A percentile compares a stretch with the other conserved stretches of the same genome.
Evolutionary conservation across 2,329 filamentous ascomycete genomes (phyloP).

Genomic region (Aspergillus persii): DNA sequence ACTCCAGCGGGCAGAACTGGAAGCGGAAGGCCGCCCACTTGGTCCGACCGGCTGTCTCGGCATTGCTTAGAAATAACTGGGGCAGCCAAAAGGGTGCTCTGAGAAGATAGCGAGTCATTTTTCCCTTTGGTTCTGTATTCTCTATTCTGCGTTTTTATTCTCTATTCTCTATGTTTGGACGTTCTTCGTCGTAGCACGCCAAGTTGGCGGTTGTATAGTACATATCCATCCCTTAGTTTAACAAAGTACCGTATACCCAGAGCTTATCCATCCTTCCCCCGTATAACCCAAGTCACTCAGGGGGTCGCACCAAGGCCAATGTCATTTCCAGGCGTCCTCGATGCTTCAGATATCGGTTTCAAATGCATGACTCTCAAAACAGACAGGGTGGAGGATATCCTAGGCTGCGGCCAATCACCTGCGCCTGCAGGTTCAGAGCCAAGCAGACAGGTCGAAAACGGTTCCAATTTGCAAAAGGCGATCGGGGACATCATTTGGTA

Average conservation of each 20-base stretch:
- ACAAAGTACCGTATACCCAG: too few species aligned
- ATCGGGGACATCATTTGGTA: background rate
- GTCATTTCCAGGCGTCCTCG: background rate
- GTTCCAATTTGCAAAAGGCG: background rate
- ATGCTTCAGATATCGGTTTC: background rate
- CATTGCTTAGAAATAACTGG: conserved; percentile 9
- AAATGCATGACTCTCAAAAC: background rate
- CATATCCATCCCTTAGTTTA: too few species aligned
- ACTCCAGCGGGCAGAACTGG: conserved; percentile 10
- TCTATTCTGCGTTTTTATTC: too few species aligned
- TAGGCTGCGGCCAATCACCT: background rate
- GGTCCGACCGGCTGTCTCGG: conserved; percentile 17
- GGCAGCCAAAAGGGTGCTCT: too few species aligned
- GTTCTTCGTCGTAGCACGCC: too few species aligned
- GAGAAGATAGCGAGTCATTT: too few species aligned
- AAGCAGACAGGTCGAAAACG: conserved; percentile 1
- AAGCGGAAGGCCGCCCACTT: conserved; percentile 20
- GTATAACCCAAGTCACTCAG: background rate
- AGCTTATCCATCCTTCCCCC: background rate
- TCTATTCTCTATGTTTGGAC: too few species aligned
- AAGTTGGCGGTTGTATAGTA: too few species aligned
- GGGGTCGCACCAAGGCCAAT: background rate
- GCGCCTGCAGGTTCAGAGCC: background rate
- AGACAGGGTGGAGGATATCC: background rate
- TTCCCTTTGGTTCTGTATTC: too few species aligned